These are phyloP conservation scores for Chenopodium quinoa DNA, from an alignment of 148 eudicot species.

Conservation along the genomic window DNA sequence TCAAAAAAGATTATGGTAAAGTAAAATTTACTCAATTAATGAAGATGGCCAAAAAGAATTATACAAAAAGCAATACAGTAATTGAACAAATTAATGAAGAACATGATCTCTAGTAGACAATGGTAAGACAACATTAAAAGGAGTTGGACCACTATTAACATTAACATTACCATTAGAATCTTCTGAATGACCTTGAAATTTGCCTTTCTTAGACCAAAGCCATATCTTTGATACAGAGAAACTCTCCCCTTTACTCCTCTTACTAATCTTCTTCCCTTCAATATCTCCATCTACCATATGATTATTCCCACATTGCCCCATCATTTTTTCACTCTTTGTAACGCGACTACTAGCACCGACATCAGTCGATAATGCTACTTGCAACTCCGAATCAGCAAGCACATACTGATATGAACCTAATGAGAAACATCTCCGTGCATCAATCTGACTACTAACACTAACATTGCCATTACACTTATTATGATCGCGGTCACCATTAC, in stretches of 20 bases:
- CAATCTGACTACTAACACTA: conserved; percentile 39
- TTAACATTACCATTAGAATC: conserved; percentile 18
- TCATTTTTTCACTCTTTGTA: conserved; percentile 21
- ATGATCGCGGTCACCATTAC: not conserved
- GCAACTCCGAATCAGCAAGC: conserved; percentile 38
- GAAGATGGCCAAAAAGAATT: conserved; percentile 23
- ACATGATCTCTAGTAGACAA: conserved; percentile 34
- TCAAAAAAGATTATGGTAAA: conserved; percentile 4
- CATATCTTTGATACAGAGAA: conserved; percentile 71
- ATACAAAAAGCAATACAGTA: conserved; percentile 23
- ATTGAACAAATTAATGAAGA: not conserved
- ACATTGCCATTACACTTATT: not conserved
- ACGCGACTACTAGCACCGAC: conserved; percentile 2
- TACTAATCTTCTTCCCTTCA: conserved; percentile 49
- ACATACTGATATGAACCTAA: conserved; percentile 58
- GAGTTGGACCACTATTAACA: conserved; percentile 25
- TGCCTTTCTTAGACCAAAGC: conserved; percentile 60
- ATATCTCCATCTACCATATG: conserved; percentile 24
- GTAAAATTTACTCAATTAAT: conserved; percentile 13
- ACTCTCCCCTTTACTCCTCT: conserved; percentile 49
- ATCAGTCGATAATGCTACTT: conserved; percentile 34
- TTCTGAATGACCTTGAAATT: conserved; percentile 26
- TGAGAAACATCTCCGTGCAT: conserved; percentile 60
- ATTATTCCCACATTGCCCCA: conserved; percentile 8
- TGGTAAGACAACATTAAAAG: conserved; percentile 34